These are phyloP conservation scores for Medicago lupulina DNA, from an alignment of 306 rosid genomes.

Conservation along the genomic window DNA sequence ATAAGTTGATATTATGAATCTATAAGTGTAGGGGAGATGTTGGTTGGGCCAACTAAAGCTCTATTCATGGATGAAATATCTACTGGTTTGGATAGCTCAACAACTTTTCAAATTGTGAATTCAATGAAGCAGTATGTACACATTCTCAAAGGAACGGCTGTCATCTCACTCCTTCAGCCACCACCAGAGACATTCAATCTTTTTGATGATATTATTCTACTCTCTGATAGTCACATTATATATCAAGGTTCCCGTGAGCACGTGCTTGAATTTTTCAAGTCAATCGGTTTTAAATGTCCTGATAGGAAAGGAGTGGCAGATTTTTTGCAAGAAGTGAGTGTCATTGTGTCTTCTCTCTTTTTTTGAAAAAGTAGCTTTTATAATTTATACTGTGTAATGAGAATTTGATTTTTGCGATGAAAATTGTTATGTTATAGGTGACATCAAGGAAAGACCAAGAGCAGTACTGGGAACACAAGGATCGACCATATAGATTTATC, in stretches of 20 bases:
- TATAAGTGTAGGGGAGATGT: constrained; percentile 58
- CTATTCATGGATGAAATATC: constrained; percentile 59
- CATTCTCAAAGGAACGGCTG: constrained; percentile 56
- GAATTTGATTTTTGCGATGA: too few species aligned
- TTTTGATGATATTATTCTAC: constrained; percentile 45
- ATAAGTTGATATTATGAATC: background rate
- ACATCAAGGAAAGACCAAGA: constrained; percentile 65
- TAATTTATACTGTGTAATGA: too few species aligned
- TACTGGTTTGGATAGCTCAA: constrained; percentile 71
- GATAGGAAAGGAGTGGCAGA: constrained; percentile 68
- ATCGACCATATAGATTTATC: constrained; percentile 50
- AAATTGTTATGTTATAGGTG: too few species aligned
- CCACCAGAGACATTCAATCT: background rate
- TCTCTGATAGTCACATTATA: constrained; percentile 67
- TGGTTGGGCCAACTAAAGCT: constrained; percentile 67
- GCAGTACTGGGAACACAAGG: constrained; percentile 47
- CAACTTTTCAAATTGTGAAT: constrained; percentile 63
- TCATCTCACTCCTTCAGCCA: constrained; percentile 63
- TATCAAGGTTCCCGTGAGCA: constrained; percentile 63
- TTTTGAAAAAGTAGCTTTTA: background rate
- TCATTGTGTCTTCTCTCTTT: constrained; percentile 3
- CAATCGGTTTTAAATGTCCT: constrained; percentile 45
- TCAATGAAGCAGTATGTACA: constrained; percentile 60
- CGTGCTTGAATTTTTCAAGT: constrained; percentile 53
- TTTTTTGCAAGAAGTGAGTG: constrained; percentile 64